Evolutionary conservation across 352 stramenopile genomes (phyloP).

Genomic region (Phytophthora boehmeriae): DNA sequence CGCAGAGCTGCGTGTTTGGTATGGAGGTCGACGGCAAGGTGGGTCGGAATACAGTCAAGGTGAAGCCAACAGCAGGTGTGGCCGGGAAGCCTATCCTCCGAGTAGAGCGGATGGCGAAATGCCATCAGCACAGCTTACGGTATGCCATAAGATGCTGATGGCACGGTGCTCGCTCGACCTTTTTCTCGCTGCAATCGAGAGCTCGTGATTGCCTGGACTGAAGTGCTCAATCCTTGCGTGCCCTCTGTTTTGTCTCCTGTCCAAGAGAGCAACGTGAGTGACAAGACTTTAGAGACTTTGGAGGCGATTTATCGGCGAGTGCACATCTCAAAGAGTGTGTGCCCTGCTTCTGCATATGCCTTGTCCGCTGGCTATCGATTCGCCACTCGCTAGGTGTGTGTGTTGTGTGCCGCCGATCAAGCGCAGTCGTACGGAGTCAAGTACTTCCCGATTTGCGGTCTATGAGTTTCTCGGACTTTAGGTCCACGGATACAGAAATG

Average conservation of each 20-base stretch:
- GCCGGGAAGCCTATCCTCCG: no score
- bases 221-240: no score
- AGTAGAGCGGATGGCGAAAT: no score
- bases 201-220: no score
- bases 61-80: no score
- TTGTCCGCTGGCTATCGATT: background rate
- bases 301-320: conserved; percentile 4
- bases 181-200: no score
- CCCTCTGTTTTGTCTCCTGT: no score
- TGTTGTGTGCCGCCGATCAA: conserved; percentile 2
- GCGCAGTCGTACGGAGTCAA: background rate
- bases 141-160: no score
- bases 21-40: conserved; percentile 1
- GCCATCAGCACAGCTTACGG: no score
- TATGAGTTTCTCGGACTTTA: conserved; percentile 21
- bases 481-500: conserved; percentile 31
- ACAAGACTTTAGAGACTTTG: background rate
- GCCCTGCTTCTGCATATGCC: conserved; percentile 20
- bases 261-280: background rate
- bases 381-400: background rate
- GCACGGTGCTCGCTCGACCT: no score
- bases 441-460: conserved; percentile 27
- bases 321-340: conserved; percentile 26
- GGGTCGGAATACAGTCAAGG: no score
- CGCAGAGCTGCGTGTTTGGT: conserved; percentile 4